These are phyloP conservation scores for Beta vulgaris DNA, from an alignment of 148 eudicot genomes.

Conservation along the genomic window DNA sequence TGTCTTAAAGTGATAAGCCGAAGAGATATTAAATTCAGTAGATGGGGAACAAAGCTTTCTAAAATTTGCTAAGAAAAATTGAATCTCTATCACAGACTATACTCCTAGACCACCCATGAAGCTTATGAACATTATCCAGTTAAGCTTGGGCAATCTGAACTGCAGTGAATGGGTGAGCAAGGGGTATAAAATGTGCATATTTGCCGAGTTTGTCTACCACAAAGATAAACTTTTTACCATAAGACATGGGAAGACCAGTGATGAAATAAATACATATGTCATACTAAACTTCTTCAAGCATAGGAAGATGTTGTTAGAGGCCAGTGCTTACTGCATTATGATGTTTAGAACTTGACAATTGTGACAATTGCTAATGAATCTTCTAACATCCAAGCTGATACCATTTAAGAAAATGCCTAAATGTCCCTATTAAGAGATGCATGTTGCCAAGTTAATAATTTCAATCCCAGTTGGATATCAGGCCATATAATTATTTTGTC, in stretches of 20 bases:
- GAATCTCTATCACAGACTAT: background rate
- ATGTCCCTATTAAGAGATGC: accelerated
- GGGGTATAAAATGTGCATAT: background rate
- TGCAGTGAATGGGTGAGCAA: background rate
- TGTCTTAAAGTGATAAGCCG: too few species aligned
- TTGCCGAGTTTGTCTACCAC: background rate
- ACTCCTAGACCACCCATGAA: background rate
- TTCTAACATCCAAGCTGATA: background rate
- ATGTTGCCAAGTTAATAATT: background rate
- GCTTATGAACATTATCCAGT: background rate
- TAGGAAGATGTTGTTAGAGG: background rate
- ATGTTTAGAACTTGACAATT: background rate
- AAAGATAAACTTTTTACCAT: background rate
- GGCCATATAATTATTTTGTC: too few species aligned
- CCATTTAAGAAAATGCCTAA: conserved; percentile 1
- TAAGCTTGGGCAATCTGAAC: background rate
- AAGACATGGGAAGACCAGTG: background rate
- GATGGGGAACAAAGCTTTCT: background rate
- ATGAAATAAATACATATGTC: conserved; percentile 10
- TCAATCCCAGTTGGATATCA: accelerated
- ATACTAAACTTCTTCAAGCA: background rate
- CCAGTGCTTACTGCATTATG: background rate
- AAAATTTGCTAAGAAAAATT: background rate
- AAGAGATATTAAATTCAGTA: background rate
- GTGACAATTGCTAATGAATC: background rate